Evolutionary conservation across 345 rosid species (phyloP).

Genomic region (Lagerstroemia speciosa): DNA sequence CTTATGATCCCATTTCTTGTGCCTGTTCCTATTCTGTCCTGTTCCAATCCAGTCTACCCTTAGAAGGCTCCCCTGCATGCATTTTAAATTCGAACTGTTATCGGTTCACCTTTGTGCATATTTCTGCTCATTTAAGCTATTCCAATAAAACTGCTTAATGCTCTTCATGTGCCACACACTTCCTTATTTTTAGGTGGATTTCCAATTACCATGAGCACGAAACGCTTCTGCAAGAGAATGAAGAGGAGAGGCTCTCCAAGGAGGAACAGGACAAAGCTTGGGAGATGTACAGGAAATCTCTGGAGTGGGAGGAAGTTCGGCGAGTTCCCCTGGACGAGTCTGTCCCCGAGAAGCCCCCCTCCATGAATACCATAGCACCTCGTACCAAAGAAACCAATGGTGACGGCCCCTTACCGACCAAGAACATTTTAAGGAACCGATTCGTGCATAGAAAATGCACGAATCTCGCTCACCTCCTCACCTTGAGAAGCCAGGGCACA

Average conservation of each 20-base stretch:
- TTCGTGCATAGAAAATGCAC: conserved; percentile 63
- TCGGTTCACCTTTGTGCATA: neutral
- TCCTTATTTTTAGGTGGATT: conserved; percentile 54
- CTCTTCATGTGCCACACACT: neutral
- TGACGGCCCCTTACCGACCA: conserved; percentile 11
- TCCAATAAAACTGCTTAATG: neutral
- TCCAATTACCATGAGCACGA: conserved; percentile 92
- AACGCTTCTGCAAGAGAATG: conserved; percentile 96
- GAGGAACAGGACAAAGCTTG: conserved; percentile 99
- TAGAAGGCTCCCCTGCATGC: neutral
- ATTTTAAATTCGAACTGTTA: neutral
- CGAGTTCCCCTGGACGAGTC: conserved; percentile 55
- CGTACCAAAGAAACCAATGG: conserved; percentile 14
- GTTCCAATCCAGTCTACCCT: neutral
- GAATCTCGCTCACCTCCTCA: conserved; percentile 66
- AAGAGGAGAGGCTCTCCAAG: conserved; percentile 91
- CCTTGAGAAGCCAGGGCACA: conserved; percentile 85
- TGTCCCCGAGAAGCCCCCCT: conserved; percentile 31
- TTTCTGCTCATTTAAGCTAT: neutral
- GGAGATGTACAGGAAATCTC: conserved; percentile 71
- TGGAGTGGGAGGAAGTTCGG: conserved; percentile 93
- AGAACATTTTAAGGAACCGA: conserved; percentile 43
- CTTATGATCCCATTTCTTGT: neutral
- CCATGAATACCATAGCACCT: conserved; percentile 19
- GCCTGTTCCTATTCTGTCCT: neutral